phyloP scores from a whole-genome alignment of 1,284 basidiomycete species.

The Ustilago crameri region DNA sequence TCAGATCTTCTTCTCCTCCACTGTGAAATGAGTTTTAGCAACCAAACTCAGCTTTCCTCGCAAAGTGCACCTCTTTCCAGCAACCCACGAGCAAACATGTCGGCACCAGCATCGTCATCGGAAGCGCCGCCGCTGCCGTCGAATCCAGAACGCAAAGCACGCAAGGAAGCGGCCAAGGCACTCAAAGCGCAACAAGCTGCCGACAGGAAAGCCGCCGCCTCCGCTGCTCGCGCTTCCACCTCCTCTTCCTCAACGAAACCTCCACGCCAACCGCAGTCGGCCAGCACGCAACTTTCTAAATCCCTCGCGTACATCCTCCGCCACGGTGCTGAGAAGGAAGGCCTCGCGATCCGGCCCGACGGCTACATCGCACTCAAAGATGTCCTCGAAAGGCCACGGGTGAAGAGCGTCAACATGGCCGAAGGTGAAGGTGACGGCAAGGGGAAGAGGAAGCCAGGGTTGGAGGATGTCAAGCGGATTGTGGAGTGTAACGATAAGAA shows the following conservation, averaged over 20 bases:
- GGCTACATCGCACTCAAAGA: conserved; percentile 81
- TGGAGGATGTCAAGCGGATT: conserved; percentile 49
- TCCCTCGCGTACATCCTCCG: conserved; percentile 84
- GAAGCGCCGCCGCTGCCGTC: not conserved
- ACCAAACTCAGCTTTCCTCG: too few relatives aligned
- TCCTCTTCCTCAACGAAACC: conserved; percentile 1
- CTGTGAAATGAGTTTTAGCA: too few relatives aligned
- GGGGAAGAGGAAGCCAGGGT: conserved; percentile 18
- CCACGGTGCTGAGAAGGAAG: conserved; percentile 82
- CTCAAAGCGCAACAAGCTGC: conserved; percentile 27
- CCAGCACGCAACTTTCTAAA: conserved; percentile 74
- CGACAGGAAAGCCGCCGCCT: conserved; percentile 23
- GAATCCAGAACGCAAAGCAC: conserved; percentile 43
- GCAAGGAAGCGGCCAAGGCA: conserved; percentile 51
- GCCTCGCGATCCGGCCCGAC: conserved; percentile 78
- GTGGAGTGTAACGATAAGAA: conserved; percentile 62
- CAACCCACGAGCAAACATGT: too few relatives aligned
- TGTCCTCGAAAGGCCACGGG: conserved; percentile 46
- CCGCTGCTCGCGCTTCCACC: conserved; percentile 5
- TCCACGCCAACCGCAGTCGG: not conserved
- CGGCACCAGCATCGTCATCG: not conserved
- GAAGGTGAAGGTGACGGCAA: conserved; percentile 5
- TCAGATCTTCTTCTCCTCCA: too few relatives aligned
- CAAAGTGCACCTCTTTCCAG: too few relatives aligned
- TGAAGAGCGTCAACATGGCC: conserved; percentile 59